Conservation (phyloP, 305 asterid genomes). For the Rubia balearica region DNA sequence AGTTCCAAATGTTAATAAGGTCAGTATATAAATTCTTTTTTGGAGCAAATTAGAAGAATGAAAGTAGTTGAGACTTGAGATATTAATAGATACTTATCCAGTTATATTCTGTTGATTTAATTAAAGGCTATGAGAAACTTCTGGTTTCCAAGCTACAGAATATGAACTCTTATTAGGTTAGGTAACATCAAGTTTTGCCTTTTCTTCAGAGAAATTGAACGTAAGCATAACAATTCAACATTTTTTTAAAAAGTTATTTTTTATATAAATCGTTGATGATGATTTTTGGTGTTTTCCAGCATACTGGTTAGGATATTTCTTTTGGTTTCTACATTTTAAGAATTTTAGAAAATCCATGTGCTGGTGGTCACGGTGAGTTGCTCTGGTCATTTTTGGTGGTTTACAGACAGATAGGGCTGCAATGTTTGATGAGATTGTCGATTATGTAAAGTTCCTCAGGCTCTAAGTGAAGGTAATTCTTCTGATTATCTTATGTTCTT, state of each 20-base stretch:
- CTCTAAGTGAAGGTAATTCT: constrained; percentile 88
- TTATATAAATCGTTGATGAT: not conserved
- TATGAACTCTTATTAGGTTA: not conserved
- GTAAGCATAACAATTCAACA: not conserved
- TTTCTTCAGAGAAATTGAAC: not conserved
- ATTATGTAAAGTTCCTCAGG: constrained; percentile 89
- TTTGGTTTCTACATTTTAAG: not conserved
- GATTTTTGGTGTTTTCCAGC: too few relatives aligned
- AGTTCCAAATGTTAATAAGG: constrained; percentile 99
- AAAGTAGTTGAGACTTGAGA: not conserved
- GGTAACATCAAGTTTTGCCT: not conserved
- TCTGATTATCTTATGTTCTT: constrained; percentile 2
- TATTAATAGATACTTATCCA: not conserved
- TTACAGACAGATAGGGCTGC: constrained; percentile 95
- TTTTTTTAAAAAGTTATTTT: not conserved
- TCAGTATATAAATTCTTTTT: constrained; percentile 22
- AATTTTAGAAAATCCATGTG: not conserved
- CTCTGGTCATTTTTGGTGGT: not conserved
- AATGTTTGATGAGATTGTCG: constrained; percentile 97
- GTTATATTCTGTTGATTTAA: not conserved
- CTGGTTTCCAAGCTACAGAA: not conserved
- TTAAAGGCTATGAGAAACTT: not conserved
- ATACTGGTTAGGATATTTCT: not conserved
- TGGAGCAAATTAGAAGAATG: not conserved
- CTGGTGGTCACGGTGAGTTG: not conserved